These are phyloP conservation scores for Glaciozyma martinii DNA, from an alignment of 768 basidiomycete genomes.

Conservation along the genomic window DNA sequence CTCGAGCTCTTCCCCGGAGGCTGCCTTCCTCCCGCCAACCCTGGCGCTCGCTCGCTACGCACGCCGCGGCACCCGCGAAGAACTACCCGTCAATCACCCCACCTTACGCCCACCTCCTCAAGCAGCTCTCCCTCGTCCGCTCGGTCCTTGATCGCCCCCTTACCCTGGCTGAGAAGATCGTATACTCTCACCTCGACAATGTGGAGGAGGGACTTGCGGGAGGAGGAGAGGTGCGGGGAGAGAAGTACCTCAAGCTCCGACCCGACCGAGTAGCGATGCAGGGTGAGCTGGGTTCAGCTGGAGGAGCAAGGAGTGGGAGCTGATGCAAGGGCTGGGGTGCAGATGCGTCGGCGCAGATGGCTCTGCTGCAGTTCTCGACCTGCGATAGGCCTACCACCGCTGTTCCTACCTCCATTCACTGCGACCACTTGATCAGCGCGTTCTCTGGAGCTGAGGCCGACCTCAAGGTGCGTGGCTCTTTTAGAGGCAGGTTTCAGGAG, in stretches of 20 bases:
- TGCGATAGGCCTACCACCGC: slow-evolving; percentile 74
- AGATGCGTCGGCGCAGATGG: slow-evolving; percentile 47
- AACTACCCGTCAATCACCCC: slow-evolving; percentile 71
- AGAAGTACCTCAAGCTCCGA: slow-evolving; percentile 76
- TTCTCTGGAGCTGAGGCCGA: slow-evolving; percentile 77
- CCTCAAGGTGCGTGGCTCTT: slow-evolving; percentile 52
- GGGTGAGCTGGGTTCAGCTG: slow-evolving; percentile 49
- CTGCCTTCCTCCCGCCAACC: background rate
- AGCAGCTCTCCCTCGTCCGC: slow-evolving; percentile 63
- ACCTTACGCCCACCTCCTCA: slow-evolving; percentile 63
- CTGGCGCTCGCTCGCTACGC: slow-evolving; percentile 18
- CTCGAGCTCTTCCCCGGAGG: background rate
- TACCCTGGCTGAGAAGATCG: slow-evolving; percentile 93
- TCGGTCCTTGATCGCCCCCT: slow-evolving; percentile 65
- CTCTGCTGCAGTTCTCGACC: slow-evolving; percentile 92
- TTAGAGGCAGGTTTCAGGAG: background rate
- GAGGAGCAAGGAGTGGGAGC: background rate
- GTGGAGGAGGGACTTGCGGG: slow-evolving; percentile 60
- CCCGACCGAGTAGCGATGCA: slow-evolving; percentile 98
- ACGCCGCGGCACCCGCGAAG: slow-evolving; percentile 45
- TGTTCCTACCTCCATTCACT: slow-evolving; percentile 72
- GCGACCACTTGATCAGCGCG: slow-evolving; percentile 95
- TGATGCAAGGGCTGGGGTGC: slow-evolving; percentile 6
- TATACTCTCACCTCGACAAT: slow-evolving; percentile 80
- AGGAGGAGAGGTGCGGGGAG: slow-evolving; percentile 65